A percentile compares a stretch with the other conserved stretches of the same genome.
Evolutionary conservation across 2,329 filamentous ascomycete genomes (phyloP).

Genomic region (Trichoderma sp.): DNA sequence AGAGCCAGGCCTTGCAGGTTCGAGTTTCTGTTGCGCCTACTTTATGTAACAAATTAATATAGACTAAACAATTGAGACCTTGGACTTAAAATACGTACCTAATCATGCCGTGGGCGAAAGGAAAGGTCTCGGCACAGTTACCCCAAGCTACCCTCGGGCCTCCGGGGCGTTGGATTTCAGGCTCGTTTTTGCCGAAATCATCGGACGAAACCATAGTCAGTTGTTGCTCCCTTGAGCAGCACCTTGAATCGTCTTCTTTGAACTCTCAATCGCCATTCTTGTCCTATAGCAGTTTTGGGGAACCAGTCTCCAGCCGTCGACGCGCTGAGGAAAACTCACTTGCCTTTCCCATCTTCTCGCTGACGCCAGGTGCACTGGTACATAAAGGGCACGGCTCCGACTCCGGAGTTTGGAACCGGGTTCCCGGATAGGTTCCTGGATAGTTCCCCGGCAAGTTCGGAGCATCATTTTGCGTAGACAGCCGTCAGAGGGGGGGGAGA

Average conservation of each 20-base stretch:
- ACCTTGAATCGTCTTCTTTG: not conserved
- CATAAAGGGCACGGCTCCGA: not conserved
- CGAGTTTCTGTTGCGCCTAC: not conserved
- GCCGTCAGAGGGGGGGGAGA: not conserved
- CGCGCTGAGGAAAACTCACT: not conserved
- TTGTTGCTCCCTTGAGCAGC: not conserved
- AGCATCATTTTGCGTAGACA: not conserved
- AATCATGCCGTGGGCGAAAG: not conserved
- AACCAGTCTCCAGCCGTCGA: too few relatives aligned
- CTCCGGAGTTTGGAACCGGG: accelerated
- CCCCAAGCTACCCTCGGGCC: not conserved
- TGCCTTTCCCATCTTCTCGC: not conserved
- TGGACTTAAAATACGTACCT: not conserved
- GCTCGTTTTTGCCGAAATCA: not conserved
- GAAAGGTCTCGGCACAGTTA: not conserved
- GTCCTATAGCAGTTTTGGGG: too few relatives aligned
- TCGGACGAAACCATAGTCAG: not conserved
- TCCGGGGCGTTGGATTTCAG: not conserved
- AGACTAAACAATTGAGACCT: not conserved
- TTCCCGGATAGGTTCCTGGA: too few relatives aligned
- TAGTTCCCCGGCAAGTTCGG: not conserved
- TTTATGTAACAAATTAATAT: not conserved
- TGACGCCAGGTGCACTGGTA: not conserved
- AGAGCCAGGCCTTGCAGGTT: not conserved
- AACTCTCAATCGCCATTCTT: not conserved